Percentiles rank a stretch among this genome's conserved stretches.
Conservation (phyloP, 345 rosid genomes). For the Pistacia atlantica region DNA sequence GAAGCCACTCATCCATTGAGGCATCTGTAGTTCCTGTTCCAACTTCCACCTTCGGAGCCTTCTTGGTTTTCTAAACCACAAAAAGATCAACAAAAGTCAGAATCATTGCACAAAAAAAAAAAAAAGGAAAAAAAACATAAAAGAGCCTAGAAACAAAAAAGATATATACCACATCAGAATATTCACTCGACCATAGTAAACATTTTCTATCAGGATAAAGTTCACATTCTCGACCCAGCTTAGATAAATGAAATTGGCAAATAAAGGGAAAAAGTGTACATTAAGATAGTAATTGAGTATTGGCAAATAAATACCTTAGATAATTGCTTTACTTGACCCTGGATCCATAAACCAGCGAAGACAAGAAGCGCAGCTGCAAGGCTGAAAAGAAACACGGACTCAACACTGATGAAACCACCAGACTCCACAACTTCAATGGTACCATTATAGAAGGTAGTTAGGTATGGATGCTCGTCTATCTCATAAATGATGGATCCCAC, state of each 20-base stretch:
- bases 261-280: background rate
- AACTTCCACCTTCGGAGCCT: slow-evolving; percentile 80
- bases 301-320: slow-evolving; percentile 58
- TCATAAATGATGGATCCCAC: slow-evolving; percentile 81
- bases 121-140: too few relatives aligned
- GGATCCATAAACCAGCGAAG: slow-evolving; percentile 67
- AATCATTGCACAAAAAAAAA: background rate
- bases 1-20: slow-evolving; percentile 92
- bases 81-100: slow-evolving; percentile 2
- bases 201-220: background rate
- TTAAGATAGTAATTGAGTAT: background rate
- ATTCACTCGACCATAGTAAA: background rate
- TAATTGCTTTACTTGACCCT: slow-evolving; percentile 62
- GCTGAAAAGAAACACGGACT: slow-evolving; percentile 83
- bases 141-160: background rate
- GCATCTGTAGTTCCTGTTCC: slow-evolving; percentile 74
- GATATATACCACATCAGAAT: background rate
- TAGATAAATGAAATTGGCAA: too few relatives aligned
- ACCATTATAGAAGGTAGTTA: slow-evolving; percentile 76
- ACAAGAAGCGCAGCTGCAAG: slow-evolving; percentile 67
- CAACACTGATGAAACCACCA: slow-evolving; percentile 75
- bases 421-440: slow-evolving; percentile 91
- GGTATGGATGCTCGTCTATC: slow-evolving; percentile 76
- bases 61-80: slow-evolving; percentile 68
- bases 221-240: background rate